Percentiles rank a stretch among this genome's conserved stretches.
These are phyloP conservation scores for Zygotorulaspora mrakii DNA, from an alignment of 1,139 yeast genomes.

Conservation along the genomic window DNA sequence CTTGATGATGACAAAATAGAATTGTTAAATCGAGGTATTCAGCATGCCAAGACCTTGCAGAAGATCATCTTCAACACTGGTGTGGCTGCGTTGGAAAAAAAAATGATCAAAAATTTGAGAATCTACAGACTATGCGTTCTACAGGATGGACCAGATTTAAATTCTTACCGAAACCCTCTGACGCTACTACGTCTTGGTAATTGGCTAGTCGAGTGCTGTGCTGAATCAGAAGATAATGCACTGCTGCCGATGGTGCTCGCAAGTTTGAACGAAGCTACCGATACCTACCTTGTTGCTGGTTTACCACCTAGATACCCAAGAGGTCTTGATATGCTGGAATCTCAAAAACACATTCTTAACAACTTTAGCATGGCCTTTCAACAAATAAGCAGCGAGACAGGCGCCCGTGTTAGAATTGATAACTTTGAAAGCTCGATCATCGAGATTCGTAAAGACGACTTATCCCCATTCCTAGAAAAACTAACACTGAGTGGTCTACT, in stretches of 20 bases:
- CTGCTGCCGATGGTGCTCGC: conserved; percentile 86
- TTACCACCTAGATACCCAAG: conserved; percentile 79
- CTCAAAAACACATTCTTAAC: conserved; percentile 50
- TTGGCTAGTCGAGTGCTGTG: conserved; percentile 88
- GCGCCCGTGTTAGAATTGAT: conserved; percentile 87
- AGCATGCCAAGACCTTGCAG: conserved; percentile 77
- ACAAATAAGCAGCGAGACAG: conserved; percentile 73
- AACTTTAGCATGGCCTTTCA: conserved; percentile 90
- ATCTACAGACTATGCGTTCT: conserved; percentile 82
- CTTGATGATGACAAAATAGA: conserved; percentile 55
- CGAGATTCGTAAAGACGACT: conserved; percentile 82
- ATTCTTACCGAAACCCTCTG: conserved; percentile 76
- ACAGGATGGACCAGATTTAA: conserved; percentile 83
- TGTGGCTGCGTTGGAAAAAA: conserved; percentile 79
- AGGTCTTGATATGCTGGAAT: conserved; percentile 47
- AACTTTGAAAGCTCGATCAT: conserved; percentile 93
- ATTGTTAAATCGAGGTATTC: conserved; percentile 63
- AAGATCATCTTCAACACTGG: conserved; percentile 86
- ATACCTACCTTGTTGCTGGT: conserved; percentile 86
- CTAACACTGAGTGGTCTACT: conserved; percentile 51
- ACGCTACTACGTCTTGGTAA: conserved; percentile 79
- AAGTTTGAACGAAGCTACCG: conserved; percentile 66
- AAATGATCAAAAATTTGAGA: conserved; percentile 71
- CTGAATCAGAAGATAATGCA: conserved; percentile 66
- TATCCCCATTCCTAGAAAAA: conserved; percentile 81